These are phyloP conservation scores for Thamnidium elegans DNA, from an alignment of 192 early-diverging fungal species.

Conservation along the genomic window DNA sequence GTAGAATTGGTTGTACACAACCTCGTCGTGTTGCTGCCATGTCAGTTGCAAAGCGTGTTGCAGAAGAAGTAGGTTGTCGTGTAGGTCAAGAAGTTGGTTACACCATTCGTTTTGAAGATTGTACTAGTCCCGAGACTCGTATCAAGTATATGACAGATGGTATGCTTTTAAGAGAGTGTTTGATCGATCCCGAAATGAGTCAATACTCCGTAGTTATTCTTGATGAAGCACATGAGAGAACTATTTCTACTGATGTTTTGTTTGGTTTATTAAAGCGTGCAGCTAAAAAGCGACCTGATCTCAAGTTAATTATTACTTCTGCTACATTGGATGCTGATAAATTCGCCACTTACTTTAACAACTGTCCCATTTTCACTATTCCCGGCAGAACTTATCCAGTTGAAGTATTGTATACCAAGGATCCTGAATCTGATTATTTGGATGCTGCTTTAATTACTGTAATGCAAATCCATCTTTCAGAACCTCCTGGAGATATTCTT, in stretches of 20 bases:
- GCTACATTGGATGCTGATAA: constrained; percentile 94
- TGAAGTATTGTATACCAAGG: constrained; percentile 91
- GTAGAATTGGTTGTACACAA: constrained; percentile 97
- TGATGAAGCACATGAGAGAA: constrained; percentile 99
- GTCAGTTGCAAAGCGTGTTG: constrained; percentile 98
- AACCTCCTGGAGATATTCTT: constrained; percentile 91
- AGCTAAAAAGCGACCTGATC: constrained; percentile 73
- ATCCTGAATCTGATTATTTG: constrained; percentile 92
- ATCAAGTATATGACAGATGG: constrained; percentile 99
- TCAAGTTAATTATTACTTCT: constrained; percentile 93
- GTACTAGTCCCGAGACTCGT: constrained; percentile 81
- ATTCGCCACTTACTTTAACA: constrained; percentile 86
- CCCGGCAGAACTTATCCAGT: constrained; percentile 94
- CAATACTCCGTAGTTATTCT: constrained; percentile 93
- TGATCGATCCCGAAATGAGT: constrained; percentile 76
- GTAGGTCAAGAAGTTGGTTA: constrained; percentile 96
- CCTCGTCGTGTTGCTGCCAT: constrained; percentile 98
- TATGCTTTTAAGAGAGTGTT: constrained; percentile 90
- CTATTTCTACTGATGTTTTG: constrained; percentile 92
- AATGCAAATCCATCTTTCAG: constrained; percentile 95
- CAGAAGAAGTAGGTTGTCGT: constrained; percentile 92
- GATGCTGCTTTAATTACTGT: constrained; percentile 91
- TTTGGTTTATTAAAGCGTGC: constrained; percentile 91
- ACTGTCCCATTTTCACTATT: constrained; percentile 95
- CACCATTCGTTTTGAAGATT: constrained; percentile 98